Base-by-base conservation (phyloP, 2,329 filamentous ascomycete species). In the Penicillium rolfsii region DNA sequence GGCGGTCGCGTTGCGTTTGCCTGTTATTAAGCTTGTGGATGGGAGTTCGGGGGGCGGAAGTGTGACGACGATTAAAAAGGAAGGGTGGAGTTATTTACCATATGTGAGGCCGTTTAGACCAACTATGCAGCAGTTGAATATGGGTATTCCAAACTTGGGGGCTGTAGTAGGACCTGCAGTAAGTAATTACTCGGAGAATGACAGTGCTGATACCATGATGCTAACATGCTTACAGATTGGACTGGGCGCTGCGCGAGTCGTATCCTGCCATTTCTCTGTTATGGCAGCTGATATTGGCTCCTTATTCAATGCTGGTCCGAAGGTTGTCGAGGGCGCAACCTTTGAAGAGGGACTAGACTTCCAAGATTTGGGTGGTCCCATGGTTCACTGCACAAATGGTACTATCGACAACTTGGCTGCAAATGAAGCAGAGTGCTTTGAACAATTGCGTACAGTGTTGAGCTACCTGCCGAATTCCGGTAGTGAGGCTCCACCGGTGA, bases 381-480 rank as follows among this genome's bases (percentile, higher is more conserved):
- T 74, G 22, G 82, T 89, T 72, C 86, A 89, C 68, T 87, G 85
- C 66, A 84, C 83, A 0, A 89, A 89, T 60, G 87, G 87, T 0
- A 89, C 86, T 0, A 87, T 89, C 52, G 87, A 89, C 62, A 89
- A 89, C 56, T 76, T 88, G 2, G 86, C 86, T 0, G 77, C 80
- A 4, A 82, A 86, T 61, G 86, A 89, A 70, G 77, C 78, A n/a
- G 85, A 83, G 41, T 87, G 85, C 62, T 88, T 87, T 61, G 81
- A 84, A 65, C 87, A 89, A 70, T 70, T 89, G 4, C 77, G 84
- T 1, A 83, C 79, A 0, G 81, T 89, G 0, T 69, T 89, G 22
- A 74, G 79, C 26, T 89, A 84, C 64, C 74, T 89, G 1, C 86
- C 87, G 1, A 84, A 87, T 62, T 84, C 77, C 35, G 86, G 86